Base-by-base conservation (phyloP, 495 filamentous ascomycete species). In the Friedmanniomyces simplex region DNA sequence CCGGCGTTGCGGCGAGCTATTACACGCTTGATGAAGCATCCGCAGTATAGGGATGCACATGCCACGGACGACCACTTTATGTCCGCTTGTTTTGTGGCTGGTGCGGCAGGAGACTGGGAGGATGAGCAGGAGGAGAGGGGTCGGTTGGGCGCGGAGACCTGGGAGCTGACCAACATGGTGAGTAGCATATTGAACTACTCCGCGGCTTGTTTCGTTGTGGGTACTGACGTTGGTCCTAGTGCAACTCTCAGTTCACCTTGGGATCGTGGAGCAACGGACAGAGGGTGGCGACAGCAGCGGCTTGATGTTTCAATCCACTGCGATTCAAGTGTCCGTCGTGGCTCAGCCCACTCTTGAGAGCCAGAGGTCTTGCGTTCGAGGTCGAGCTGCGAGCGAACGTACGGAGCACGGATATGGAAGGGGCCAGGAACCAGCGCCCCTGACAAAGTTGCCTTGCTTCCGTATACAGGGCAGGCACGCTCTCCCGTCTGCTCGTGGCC, bases 1-100 rank as follows among this genome's bases (percentile, higher is more conserved):
- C 74, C 75, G 18, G 61, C 62, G 55, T 60, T 83, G 43, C 56
- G 78, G 8, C 61, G 78, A 21, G 76, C 73, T 2, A 73, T 79
- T 58, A 76, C 75, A 0, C 69, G 76, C 46, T 58, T 84, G 65
- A 84, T 83, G 80, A 81, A 83, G 66, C 75, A 81, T 60, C 80
- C 80, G 14, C 61, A 69, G 25, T 84, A 72, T 61, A 60, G 80
- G 21, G 81, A 83, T 66, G 81, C 81, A 2, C 81, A 84, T 69
- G 79, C 70, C 13, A 83, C 80, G 0, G 80, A 84, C 61, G 81
- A 83, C 64, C 80, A 84, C 65, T 82, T 82, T 59, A 82, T 83
- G 76, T 68, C 76, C 7, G 74, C 75, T 0, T 58, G 76, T 55
- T 83, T 83, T 67, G 77, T 81, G 1, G 79, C 78, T 0, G 82